These are phyloP conservation scores for Colletotrichum cereale DNA, from an alignment of 2,329 filamentous ascomycete species.

Conservation along the genomic window DNA sequence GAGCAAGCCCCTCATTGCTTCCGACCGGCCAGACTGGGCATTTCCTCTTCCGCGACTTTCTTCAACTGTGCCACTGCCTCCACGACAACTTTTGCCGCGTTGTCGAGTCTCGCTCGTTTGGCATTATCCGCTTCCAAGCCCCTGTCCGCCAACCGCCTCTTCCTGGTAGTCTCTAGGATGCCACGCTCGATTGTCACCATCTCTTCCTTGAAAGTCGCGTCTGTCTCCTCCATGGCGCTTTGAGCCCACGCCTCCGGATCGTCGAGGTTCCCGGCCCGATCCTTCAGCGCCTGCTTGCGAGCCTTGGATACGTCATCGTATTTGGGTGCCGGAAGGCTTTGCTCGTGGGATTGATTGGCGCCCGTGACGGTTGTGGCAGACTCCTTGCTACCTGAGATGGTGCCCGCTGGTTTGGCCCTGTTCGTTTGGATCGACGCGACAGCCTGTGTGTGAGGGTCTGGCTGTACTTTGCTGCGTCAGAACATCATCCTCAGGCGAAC, in stretches of 20 bases:
- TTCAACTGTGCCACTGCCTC: background rate
- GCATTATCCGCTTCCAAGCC: background rate
- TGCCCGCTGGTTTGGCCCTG: background rate
- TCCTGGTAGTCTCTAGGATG: too few relatives aligned
- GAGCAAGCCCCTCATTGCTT: background rate
- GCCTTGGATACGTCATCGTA: background rate
- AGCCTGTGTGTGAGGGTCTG: background rate
- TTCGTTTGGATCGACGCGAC: background rate
- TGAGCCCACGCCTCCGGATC: background rate
- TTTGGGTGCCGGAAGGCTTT: background rate
- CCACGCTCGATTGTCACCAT: too few relatives aligned
- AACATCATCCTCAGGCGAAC: background rate
- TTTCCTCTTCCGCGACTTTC: background rate
- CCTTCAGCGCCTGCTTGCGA: background rate
- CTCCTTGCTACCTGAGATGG: background rate
- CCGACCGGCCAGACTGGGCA: background rate
- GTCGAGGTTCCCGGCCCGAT: background rate
- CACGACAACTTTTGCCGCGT: background rate
- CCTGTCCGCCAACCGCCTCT: background rate
- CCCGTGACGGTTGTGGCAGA: background rate
- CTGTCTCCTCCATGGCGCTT: background rate
- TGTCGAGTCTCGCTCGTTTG: background rate
- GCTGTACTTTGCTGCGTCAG: background rate
- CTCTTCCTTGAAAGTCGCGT: too few relatives aligned
- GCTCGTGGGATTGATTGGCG: too few relatives aligned